phyloP scores from a whole-genome alignment of 768 basidiomycete genomes.

The Hygrophorus pudorinus region DNA sequence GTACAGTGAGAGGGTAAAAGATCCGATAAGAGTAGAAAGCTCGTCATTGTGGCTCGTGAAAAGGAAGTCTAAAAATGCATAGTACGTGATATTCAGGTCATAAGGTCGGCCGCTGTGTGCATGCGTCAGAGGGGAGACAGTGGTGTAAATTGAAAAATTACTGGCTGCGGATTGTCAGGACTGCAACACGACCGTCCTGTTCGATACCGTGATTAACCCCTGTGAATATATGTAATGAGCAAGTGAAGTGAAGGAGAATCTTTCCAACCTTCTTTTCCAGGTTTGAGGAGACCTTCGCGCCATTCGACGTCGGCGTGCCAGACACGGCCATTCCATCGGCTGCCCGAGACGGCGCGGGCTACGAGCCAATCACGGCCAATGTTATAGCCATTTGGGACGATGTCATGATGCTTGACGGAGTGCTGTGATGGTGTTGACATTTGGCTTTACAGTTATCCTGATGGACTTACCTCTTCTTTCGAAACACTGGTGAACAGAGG shows the following conservation, averaged over 20 bases:
- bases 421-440: constrained; percentile 22
- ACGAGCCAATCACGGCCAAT: constrained; percentile 71
- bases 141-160: too few relatives aligned
- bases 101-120: too few relatives aligned
- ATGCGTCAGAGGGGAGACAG: too few relatives aligned
- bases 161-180: too few relatives aligned
- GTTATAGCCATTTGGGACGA: constrained; percentile 74
- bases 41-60: too few relatives aligned
- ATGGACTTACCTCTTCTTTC: constrained; percentile 46
- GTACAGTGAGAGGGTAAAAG: too few relatives aligned
- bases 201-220: constrained; percentile 76
- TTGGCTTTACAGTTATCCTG: background rate
- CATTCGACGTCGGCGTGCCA: constrained; percentile 78
- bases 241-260: background rate
- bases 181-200: constrained; percentile 51
- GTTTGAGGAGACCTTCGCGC: constrained; percentile 56
- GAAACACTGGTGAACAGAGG: constrained; percentile 42
- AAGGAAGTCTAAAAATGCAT: too few relatives aligned
- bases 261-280: constrained; percentile 53
- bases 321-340: constrained; percentile 51
- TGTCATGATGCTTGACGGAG: constrained; percentile 58
- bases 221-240: constrained; percentile 16
- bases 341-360: constrained; percentile 48
- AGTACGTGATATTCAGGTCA: too few relatives aligned
- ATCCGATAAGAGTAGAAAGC: too few relatives aligned